Base-by-base conservation (phyloP, 192 early-diverging fungal species). In the Backusella australiensis region DNA sequence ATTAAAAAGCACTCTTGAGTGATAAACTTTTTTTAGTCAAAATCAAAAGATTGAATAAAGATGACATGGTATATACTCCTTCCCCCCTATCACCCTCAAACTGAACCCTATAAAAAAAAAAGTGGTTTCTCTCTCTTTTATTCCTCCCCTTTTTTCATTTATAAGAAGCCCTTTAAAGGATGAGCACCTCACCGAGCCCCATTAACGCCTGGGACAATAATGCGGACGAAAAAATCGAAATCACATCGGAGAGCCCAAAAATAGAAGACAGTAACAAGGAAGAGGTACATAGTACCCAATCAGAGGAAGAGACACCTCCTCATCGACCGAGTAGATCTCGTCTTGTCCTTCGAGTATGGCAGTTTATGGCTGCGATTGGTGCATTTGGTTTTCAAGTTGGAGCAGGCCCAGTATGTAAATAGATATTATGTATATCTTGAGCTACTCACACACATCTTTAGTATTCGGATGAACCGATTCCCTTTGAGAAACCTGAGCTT, bases 321-420 rank as follows among this genome's bases (percentile, higher is more conserved):
- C 6, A 67, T n/a, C 44, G 46, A 12, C 81, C 81, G 36, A 73
- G 74, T 32, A 59, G 67, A 26, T 52, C 67, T 21, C 67, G 79
- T 38, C 19, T 80, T n/a, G 21, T 69, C 11, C 35, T 81, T 14
- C 73, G 79, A 32, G 63, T 84, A 17, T 65, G 80, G 36, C 77
- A 78, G 46, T 77, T 81, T 15, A 56, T 84, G 21, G 68, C 75
- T 12, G 67, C 63, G 5, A 63, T 81, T 76, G 79, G 79, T 23
- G 68, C 74, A 29, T 70, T 84, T 63, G 79, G 82, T 5, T 81
- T 84, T 72, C 70, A 77, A 56, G 79, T 70, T n/a, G 82, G 82
- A 44, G 82, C 79, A 46, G 41, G 77, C 4, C 68, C 75, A 2
- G 82, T 83, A 83, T 36, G 15, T 9, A 39, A 21, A 26, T 59